Percentiles rank a stretch among this genome's conserved stretches.
Conservation (phyloP, 805 yeast species). For the Jamesozyma rosinii region DNA sequence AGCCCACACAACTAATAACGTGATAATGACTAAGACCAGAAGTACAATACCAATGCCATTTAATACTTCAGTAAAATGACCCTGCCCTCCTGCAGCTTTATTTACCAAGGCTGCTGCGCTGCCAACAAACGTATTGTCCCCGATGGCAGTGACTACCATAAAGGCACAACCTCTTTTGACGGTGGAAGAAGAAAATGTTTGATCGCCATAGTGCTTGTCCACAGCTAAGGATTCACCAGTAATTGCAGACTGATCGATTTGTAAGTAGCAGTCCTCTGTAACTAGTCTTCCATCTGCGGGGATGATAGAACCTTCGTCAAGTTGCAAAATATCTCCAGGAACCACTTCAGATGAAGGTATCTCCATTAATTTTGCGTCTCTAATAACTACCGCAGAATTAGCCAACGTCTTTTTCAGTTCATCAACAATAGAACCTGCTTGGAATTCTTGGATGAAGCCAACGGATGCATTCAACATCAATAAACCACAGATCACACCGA, state of each 20-base stretch:
- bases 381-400: conserved; percentile 73
- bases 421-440: conserved; percentile 95
- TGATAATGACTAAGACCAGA: conserved; percentile 76
- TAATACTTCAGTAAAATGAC: conserved; percentile 95
- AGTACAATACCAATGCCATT: conserved; percentile 94
- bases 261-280: conserved; percentile 75
- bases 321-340: conserved; percentile 88
- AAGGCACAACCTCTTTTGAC: conserved; percentile 92
- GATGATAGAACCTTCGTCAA: conserved; percentile 87
- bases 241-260: conserved; percentile 91
- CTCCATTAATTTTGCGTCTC: conserved; percentile 72
- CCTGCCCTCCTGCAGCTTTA: conserved; percentile 84
- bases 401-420: conserved; percentile 93
- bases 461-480: conserved; percentile 80
- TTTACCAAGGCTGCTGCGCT: conserved; percentile 94
- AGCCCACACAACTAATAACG: conserved; percentile 83
- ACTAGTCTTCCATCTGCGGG: conserved; percentile 90
- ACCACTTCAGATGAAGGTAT: conserved; percentile 77
- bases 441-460: conserved; percentile 95
- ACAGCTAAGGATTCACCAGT: conserved; percentile 97
- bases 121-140: conserved; percentile 92
- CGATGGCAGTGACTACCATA: conserved; percentile 90
- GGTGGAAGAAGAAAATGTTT: conserved; percentile 83
- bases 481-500: conserved; percentile 91
- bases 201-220: conserved; percentile 82